A percentile compares a stretch with the other conserved stretches of the same genome.
phyloP scores from a whole-genome alignment of 176 grass and related monocot species.

The Coix lacrymajobi region DNA sequence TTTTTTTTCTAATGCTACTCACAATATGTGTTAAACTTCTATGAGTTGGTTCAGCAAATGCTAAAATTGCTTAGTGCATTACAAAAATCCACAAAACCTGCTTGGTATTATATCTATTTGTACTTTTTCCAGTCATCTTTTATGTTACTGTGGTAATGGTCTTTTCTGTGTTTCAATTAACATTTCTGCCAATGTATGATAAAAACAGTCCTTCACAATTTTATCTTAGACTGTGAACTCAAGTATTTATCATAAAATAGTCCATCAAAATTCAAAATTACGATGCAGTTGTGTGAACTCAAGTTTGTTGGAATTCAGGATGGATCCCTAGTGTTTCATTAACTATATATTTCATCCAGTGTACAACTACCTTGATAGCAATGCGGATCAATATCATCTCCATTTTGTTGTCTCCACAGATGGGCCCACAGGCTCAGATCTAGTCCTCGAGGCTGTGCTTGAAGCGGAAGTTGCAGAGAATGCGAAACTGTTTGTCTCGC shows the following conservation, averaged over 20 bases:
- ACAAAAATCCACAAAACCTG: not conserved
- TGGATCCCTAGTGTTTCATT: not conserved
- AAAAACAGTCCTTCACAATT: not conserved
- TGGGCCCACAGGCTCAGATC: constrained; percentile 62
- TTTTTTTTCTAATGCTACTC: not conserved
- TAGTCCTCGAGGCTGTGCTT: constrained; percentile 77
- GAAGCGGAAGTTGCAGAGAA: constrained; percentile 83
- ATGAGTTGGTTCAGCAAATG: not conserved
- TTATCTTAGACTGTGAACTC: not conserved
- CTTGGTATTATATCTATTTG: not conserved
- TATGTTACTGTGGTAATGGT: not conserved
- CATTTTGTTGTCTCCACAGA: constrained; percentile 28
- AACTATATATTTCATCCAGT: not conserved
- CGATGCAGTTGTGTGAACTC: not conserved
- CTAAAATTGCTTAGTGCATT: not conserved
- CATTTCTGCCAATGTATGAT: not conserved
- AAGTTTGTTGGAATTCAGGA: not conserved
- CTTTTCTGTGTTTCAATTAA: not conserved
- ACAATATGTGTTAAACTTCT: not conserved
- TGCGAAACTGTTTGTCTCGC: constrained; percentile 59
- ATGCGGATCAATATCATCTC: not conserved
- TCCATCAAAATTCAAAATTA: too few species aligned
- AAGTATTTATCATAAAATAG: too few species aligned
- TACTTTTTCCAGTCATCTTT: not conserved
- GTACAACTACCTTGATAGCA: not conserved